Evolutionary conservation across 148 eudicot species (phyloP).

Genomic region (Bassia scoparia): DNA sequence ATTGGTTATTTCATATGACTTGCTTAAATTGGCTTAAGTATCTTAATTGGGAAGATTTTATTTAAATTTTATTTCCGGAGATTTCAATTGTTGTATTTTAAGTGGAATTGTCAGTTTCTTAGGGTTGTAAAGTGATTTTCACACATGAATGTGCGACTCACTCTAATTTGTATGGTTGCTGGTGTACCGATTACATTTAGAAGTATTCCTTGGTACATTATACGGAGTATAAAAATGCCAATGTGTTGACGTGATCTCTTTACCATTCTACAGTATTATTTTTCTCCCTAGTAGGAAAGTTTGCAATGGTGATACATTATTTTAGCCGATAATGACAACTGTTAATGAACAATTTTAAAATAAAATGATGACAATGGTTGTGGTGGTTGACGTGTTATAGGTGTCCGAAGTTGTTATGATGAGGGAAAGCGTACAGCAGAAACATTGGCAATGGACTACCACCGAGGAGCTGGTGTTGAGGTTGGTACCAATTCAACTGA

Average conservation of each 20-base stretch:
- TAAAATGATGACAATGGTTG: neutral
- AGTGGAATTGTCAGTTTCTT: neutral
- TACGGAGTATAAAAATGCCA: neutral
- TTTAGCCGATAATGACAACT: neutral
- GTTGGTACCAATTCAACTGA: constrained; percentile 28
- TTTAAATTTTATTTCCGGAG: neutral
- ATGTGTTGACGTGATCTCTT: neutral
- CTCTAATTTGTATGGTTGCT: neutral
- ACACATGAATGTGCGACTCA: neutral
- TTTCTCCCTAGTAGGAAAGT: neutral
- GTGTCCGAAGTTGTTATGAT: constrained; percentile 97
- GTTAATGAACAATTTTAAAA: neutral
- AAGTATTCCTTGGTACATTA: neutral
- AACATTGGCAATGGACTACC: constrained; percentile 97
- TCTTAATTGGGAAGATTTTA: neutral
- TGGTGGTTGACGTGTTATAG: constrained; percentile 37
- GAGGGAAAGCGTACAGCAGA: constrained; percentile 98
- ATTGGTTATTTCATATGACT: neutral
- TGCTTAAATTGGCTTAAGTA: neutral
- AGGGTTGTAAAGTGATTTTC: neutral
- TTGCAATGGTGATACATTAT: neutral
- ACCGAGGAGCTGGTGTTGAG: constrained; percentile 97
- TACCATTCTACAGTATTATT: neutral
- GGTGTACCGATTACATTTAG: neutral
- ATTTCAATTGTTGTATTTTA: neutral